Evolutionary conservation across 306 rosid genomes (phyloP), one percentile per base, ranked within the genome.

Genomic region (Glycine soja): DNA sequence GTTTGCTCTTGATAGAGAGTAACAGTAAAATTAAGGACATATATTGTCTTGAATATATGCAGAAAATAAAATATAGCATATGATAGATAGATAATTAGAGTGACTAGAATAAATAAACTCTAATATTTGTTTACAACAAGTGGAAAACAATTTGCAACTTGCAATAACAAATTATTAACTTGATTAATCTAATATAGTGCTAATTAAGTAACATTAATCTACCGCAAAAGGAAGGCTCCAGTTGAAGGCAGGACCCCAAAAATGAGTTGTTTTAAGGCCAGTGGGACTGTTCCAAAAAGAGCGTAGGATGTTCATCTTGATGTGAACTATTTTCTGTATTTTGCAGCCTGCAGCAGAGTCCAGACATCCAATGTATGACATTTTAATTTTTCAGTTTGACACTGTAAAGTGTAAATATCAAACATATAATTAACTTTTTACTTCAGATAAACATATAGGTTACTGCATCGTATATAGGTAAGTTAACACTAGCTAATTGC

Each of bases 201-300:
- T 24, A 36, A 36, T 36, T 4, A 73, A 56, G 24, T 14, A 65
- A 51, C 2, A 38, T 4, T 38, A 59, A 67, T 43, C 0, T 68
- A 89, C 93, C 67, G 93, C 93, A 65, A 90, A 51, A 45, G 93
- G 91, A 71, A 90, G 88, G 67, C 91, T 72, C 93, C 93, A 90
- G 48, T 82, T 82, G 58, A 88, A 80, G 36, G 85, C 57, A 47
- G 93, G 93, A 9, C 93, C 91, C 93, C 93, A 90, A 58, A 90
- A 90, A 71, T 90, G 93, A 59, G 91, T 86, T 0, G 93, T 90
- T 74, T 88, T 90, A 10, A 87, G 91, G 45, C 93, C 91, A 10
- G 85, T 73, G 2, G 93, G 91, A 78, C 93, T 90, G 69, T 82
- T 90, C 93, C 87, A 88, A 80, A 88, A 80, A 3, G 84, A 48